Evolutionary conservation across 164 flowering plant genomes (phyloP).

Genomic region (Macadamia integrifolia): DNA sequence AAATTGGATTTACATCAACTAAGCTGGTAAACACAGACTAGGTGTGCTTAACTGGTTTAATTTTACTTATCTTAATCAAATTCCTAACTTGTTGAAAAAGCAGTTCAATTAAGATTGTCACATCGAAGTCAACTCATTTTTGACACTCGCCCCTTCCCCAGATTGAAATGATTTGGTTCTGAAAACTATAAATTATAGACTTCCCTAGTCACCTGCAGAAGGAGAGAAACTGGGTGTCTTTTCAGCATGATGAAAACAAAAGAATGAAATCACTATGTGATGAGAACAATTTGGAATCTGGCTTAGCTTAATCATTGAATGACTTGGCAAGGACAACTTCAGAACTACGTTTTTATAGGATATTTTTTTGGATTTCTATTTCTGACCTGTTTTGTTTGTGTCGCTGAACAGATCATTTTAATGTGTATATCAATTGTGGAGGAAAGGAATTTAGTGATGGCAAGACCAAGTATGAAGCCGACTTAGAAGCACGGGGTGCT

Average conservation of each 20-base stretch:
- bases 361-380: too few relatives aligned
- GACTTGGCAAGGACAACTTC: not conserved
- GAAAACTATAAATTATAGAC: too few relatives aligned
- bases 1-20: not conserved
- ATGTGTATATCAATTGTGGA: slow-evolving; percentile 71
- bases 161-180: too few relatives aligned
- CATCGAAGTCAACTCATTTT: not conserved
- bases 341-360: too few relatives aligned
- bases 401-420: slow-evolving; percentile 35
- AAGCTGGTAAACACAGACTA: not conserved
- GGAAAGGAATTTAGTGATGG: slow-evolving; percentile 33
- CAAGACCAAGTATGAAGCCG: slow-evolving; percentile 43
- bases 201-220: too few relatives aligned
- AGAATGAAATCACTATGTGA: not conserved
- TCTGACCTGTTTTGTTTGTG: not conserved
- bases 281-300: not conserved
- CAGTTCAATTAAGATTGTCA: not conserved
- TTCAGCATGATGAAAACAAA: too few relatives aligned
- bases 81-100: not conserved
- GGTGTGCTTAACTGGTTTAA: too few relatives aligned
- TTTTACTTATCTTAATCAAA: too few relatives aligned
- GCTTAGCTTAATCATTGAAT: not conserved
- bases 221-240: too few relatives aligned
- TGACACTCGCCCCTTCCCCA: not conserved
- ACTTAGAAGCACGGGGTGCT: slow-evolving; percentile 58